Evolutionary conservation across 176 grass and related monocot species (phyloP).

Genomic region (Themeda triandra): DNA sequence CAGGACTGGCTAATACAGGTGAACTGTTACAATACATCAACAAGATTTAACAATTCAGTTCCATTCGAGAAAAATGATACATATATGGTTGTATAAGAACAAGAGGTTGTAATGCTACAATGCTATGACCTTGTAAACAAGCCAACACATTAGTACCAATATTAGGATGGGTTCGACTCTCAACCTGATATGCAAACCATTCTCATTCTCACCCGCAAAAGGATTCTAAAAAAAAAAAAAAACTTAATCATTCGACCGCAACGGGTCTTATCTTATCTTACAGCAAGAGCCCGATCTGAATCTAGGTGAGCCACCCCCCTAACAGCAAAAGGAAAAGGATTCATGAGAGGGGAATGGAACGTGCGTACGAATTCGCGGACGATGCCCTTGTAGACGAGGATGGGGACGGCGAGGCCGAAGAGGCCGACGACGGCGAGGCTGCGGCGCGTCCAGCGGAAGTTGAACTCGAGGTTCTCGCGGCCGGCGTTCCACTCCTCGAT

Average conservation of each 20-base stretch:
- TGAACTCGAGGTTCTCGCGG: conserved; percentile 67
- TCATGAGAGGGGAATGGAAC: neutral
- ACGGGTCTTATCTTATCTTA: neutral
- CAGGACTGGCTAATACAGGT: neutral
- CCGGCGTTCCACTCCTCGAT: conserved; percentile 80
- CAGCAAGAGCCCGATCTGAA: conserved; percentile 4
- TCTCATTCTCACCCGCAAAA: neutral
- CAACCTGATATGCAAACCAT: neutral
- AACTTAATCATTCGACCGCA: neutral
- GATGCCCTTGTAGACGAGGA: conserved; percentile 81
- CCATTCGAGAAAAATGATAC: neutral
- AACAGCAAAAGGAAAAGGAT: neutral
- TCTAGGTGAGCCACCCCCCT: neutral
- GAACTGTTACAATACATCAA: neutral
- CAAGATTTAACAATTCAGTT: neutral
- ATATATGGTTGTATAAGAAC: neutral
- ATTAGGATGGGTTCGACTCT: neutral
- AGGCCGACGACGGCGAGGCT: conserved; percentile 67
- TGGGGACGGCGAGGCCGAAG: conserved; percentile 70
- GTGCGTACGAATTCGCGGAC: conserved; percentile 72
- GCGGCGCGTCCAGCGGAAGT: conserved; percentile 73
- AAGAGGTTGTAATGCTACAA: neutral
- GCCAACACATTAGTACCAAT: neutral
- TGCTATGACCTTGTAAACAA: neutral
- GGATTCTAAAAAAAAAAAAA: neutral